Base-by-base conservation (phyloP, 169 alveolate genomes). In the Eimeria mitis region DNA sequence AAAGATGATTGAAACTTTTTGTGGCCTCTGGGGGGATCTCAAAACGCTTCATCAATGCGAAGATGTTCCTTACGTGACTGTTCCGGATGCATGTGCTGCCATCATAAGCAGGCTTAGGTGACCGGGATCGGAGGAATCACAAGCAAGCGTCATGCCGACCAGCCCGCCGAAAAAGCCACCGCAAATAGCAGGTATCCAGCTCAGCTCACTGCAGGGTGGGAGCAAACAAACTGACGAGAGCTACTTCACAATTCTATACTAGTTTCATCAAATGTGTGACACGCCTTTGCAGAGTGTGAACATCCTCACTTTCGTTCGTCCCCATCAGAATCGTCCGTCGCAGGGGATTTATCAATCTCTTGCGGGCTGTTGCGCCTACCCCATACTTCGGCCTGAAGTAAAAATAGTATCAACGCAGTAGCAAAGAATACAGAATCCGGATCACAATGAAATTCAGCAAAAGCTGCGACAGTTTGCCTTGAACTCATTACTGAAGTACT, bases 251-350 rank as follows among this genome's bases (percentile, higher is more conserved):
- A 7, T 21, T 44, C 31, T 42, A 23, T 59, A 11, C 52, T 19
- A 28, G 37, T 44, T 61, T 34, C 23, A 0, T 6, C 65, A 78
- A 28, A n/a, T 14, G 28, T 9, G 49, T 8, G 65, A 13, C 5
- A 19, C 56, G 90, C 42, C 14, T 31, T 83, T 16, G 76, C 25
- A 31, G 42, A 31, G 28, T 2, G 44, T 2, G 65, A 49, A 5
- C 28, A 23, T 49, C 47, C 88, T 78, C 47, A 87, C 92, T 25
- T 87, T 87, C 92, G 40, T 42, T 87, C 92, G 49, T 87, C 92
- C 42, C 92, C 92, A 56, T 87, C 92, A 49, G 92, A 87, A 21
- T 59, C 92, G 7, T 87, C 81, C 49, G 79, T 37, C 23, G 92
- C 78, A 40, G 61, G n/a, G 16, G 31, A 19, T 28, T 61, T 87